phyloP scores from a whole-genome alignment of 306 rosid species.

The Hippophae tibetana region DNA sequence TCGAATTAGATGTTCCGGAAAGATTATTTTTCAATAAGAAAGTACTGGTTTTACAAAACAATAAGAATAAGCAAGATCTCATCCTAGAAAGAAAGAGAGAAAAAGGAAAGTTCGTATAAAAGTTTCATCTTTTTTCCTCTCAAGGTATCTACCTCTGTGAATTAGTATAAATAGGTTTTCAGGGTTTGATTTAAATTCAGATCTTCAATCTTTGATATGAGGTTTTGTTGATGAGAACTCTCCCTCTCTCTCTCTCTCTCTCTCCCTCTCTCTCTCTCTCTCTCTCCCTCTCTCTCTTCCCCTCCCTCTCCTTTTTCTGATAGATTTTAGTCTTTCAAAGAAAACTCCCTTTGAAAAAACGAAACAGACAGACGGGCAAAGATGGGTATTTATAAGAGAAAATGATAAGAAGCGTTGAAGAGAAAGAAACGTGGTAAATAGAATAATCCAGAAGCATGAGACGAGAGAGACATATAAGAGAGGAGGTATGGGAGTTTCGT shows the following conservation, averaged over 20 bases:
- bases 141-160: conserved; percentile 3
- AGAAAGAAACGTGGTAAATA: neutral
- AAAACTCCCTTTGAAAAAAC: neutral
- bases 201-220: conserved; percentile 4
- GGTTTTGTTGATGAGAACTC: neutral
- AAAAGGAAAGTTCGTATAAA: neutral
- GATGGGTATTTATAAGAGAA: conserved; percentile 2
- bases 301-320: neutral
- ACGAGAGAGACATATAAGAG: neutral
- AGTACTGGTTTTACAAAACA: neutral
- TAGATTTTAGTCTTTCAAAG: neutral
- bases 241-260: neutral
- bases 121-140: neutral
- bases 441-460: conserved; percentile 5
- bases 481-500: neutral
- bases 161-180: conserved; percentile 3
- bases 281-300: neutral
- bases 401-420: neutral
- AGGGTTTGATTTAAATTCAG: neutral
- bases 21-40: neutral
- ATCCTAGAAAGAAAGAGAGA: neutral
- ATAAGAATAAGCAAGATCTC: conserved; percentile 4
- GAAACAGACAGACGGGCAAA: neutral
- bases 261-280: neutral
- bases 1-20: neutral